Conservation (phyloP, 139 green algal genomes). For the Chlamydomonas eustigma region DNA sequence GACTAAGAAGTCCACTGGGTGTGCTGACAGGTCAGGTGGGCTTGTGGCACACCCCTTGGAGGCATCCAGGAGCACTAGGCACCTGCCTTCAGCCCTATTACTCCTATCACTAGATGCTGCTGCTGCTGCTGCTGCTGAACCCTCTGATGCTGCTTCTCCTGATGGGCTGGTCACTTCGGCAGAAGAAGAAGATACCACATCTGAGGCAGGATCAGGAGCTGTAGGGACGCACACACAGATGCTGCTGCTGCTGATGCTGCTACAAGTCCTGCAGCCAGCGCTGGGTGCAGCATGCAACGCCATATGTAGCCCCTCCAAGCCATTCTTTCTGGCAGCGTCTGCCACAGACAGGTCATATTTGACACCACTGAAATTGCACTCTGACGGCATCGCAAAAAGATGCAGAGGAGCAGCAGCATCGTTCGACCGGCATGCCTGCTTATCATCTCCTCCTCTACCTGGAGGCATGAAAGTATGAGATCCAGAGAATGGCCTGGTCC, state of each 20-base stretch:
- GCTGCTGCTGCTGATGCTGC: not conserved
- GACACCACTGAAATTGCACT: conserved; percentile 85
- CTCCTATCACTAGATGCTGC: not conserved
- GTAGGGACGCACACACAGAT: not conserved
- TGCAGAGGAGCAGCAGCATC: not conserved
- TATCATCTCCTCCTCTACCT: no score
- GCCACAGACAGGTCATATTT: conserved; percentile 26
- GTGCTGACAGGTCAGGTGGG: conserved; percentile 69
- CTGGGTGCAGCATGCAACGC: not conserved
- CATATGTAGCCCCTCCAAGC: not conserved
- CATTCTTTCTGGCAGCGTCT: not conserved
- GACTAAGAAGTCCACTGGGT: conserved; percentile 74
- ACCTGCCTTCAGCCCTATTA: conserved; percentile 21
- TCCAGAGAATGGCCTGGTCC: no score
- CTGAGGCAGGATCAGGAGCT: no score
- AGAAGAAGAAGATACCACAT: no score
- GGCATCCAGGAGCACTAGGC: conserved; percentile 80
- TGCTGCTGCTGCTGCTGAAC: not conserved
- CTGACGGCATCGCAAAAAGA: conserved; percentile 73
- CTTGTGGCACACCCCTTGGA: conserved; percentile 74
- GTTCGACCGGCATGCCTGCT: no score
- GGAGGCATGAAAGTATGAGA: no score
- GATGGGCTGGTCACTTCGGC: no score
- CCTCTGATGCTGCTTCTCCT: no score
- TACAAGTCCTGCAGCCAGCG: not conserved